Evolutionary conservation across 768 basidiomycete genomes (phyloP), one percentile per base, ranked within the genome.

Genomic region (Phaeotremella skinneri): DNA sequence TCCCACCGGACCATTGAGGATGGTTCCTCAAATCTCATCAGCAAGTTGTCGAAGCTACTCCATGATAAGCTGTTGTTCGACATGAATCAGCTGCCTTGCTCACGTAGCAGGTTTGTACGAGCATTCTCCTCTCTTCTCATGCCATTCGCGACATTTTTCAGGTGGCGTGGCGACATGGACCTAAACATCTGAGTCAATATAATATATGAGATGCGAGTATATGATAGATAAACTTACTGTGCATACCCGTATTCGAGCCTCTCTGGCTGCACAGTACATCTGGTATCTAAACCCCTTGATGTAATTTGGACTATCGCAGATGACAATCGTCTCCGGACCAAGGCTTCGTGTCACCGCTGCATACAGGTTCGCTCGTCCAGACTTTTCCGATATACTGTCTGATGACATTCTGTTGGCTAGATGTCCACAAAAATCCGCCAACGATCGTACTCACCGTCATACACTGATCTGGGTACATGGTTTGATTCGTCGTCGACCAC

Each of bases 1-100:
- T 99, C 94, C 94, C 94, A 99, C 49, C 94, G 85, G n/a, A 90
- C 93, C 88, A 93, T 93, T 3, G 92, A 93, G 0, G 90, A 92
- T 0, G 96, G 96, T 69, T 98, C 96, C 79, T 99, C 96, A 67
- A 86, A 98, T 51, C 94, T 82, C 70, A 87, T 81, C 32, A 98
- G 77, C 2, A 99, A 83, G 74, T 91, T 92, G 47, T 91, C 88
- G 32, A 96, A 83, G 6, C 90, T 92, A 66, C 2, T 4, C 16
- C 14, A 32, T 4, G 20, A 49, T 62, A 21, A 26, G 16, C 14
- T n/a, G 32, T 43, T 21, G 27, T 9, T 21, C 64, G 67, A 53
- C 34, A 56, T 53, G 42, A 58, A 26, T 17, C 41, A 56, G 53
- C 45, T 47, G 76, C 2, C 48, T 4, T 23, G 76, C 86, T 67